Evolutionary conservation across 768 basidiomycete species (phyloP), one percentile per base, ranked within the genome.

Genomic region (Xanthoconium purpureum): DNA sequence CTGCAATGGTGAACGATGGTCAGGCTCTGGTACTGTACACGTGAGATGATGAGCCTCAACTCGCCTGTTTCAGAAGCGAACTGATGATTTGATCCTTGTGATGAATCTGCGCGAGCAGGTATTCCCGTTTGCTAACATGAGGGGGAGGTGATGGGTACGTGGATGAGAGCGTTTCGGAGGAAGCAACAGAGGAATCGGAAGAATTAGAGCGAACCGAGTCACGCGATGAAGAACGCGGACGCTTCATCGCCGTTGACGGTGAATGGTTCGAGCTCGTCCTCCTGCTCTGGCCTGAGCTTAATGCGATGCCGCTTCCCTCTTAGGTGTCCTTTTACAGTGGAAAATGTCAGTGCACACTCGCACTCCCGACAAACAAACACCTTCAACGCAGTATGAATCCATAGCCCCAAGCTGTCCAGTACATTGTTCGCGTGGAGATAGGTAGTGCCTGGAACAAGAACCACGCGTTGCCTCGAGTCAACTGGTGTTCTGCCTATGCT

Each of bases 1-100:
- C 45, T 70, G 36, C 3, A 46, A 10, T 3, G 14, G 2, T n/a
- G 15, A 38, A 43, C 37, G 28, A 37, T 43, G 33, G 36, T 66
- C 38, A 58, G 47, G 9, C 37, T 24, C 32, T 51, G 40, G 39
- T 6, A 5, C 30, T n/a, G 5, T 9, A 44, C 0, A 17, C 5
- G 15, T 46, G n/a, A n/a, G n/a, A n/a, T 6, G 14, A 36, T 5
- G 37, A 43, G 2, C 18, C 7, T 43, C 6, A 1, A 69, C 77
- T 14, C 33, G 85, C 89, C 77, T 92, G 89, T 68, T 91, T 91
- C 61, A 94, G 79, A 14, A 93, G 81, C 14, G 85, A 88, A 59
- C 91, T 88, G 62, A 94, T 93, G 63, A 93, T 87, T 18, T 83
- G 78, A 74, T 94, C 91, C 75, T 94, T 94, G 74, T 94, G 91